Base-by-base conservation (phyloP, 768 basidiomycete genomes). In the Amanita rimosa region DNA sequence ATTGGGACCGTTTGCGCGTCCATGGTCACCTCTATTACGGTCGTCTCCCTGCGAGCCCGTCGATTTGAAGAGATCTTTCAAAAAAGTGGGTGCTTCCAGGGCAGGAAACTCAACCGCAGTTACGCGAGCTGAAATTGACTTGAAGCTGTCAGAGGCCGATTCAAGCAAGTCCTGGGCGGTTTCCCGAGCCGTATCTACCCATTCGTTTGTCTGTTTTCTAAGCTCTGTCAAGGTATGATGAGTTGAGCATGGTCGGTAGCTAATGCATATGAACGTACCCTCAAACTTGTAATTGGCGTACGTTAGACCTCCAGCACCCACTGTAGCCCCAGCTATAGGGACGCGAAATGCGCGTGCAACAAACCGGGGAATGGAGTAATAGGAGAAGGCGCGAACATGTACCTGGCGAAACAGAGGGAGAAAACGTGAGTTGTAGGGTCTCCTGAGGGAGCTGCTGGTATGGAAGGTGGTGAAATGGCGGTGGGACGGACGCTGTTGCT, bases 251-350 rank as follows among this genome's bases (percentile, higher is more conserved):
- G 2, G 44, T 27, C 3, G 46, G 17, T 31, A 21, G n/a, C 21
- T 19, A n/a, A 6, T 44, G 22, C 46, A 29, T 37, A 6, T 4
- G 0, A 29, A 64, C 75, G 55, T 52, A 91, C 94, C 90, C 71
- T 98, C 94, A 58, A 95, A 83, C 68, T 93, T 93, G 71, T 95
- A 95, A 63, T 95, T 93, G 17, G 92, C 94, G 66, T 96, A 98
- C 4, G 89, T 90, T 49, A 95, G 68, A 0, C 90, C 84, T 8
- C 94, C 94, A 0, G 86, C 93, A 3, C 94, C 94, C 21, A 94
- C 77, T 1, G 90, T 90, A 31, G 83, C 85, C 5, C 86, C 91
- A 13, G 90, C 92, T 51, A 91, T 75, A 22, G 93, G 93, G 1
- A 96, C 81, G 44, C 85, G 73, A 58, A 96, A 92, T 0, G 92